A percentile compares a stretch with the other conserved stretches of the same genome.
These are phyloP conservation scores for Boletus rufocinnamomeus DNA, from an alignment of 768 basidiomycete species.

Conservation along the genomic window DNA sequence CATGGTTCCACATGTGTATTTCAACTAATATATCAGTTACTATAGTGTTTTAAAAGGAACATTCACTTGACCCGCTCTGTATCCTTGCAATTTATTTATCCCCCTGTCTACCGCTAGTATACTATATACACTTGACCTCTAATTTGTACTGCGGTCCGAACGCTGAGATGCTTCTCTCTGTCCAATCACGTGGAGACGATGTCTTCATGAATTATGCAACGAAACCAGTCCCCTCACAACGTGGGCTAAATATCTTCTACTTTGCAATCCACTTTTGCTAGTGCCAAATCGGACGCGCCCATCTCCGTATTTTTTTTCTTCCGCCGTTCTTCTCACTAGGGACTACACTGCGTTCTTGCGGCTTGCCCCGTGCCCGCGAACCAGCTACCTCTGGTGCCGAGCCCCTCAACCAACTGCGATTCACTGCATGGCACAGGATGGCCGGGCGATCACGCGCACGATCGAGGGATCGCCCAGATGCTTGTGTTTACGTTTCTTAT, in stretches of 20 bases:
- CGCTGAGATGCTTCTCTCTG: neutral
- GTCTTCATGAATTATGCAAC: neutral
- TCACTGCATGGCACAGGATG: neutral
- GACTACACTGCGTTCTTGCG: neutral
- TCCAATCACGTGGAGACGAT: constrained; percentile 8
- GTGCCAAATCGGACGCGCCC: neutral
- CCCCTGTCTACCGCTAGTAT: constrained; percentile 15
- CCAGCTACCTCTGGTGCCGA: neutral
- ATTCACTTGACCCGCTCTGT: constrained; percentile 23
- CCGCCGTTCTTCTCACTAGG: neutral
- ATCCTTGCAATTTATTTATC: constrained; percentile 31
- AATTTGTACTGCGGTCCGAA: constrained; percentile 21
- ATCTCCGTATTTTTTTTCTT: neutral
- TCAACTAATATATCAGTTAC: constrained; percentile 24
- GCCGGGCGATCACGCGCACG: constrained; percentile 14
- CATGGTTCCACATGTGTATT: neutral
- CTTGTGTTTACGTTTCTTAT: constrained; percentile 5
- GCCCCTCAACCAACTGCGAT: neutral
- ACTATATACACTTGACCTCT: constrained; percentile 13
- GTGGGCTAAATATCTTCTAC: neutral
- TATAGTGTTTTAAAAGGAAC: constrained; percentile 19
- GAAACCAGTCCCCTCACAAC: constrained; percentile 1
- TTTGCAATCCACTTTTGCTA: neutral
- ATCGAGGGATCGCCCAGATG: constrained; percentile 20
- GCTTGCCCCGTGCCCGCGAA: neutral